phyloP scores from a whole-genome alignment of 306 rosid genomes.

The Leucaena leucocephala region DNA sequence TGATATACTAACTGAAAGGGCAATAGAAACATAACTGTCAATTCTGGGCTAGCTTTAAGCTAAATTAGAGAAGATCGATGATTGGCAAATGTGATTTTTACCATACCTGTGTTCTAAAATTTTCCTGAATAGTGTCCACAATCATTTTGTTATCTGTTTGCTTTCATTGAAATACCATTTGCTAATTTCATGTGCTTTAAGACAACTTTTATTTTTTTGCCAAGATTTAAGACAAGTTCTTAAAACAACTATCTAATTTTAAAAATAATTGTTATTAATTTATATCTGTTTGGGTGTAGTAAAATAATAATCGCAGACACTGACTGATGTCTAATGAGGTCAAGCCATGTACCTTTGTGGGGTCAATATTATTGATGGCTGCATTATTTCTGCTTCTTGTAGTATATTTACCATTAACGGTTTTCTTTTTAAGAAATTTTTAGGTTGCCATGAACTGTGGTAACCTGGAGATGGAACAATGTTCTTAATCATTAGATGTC shows the following conservation, averaged over 20 bases:
- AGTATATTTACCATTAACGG: conserved; percentile 3
- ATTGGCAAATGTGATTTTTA: neutral
- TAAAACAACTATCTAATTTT: neutral
- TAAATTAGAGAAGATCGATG: neutral
- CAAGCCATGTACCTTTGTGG: neutral
- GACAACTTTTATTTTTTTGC: neutral
- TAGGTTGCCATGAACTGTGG: neutral
- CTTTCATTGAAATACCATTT: neutral
- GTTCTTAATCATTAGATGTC: conserved; percentile 5
- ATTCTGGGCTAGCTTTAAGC: neutral
- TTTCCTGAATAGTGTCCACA: neutral
- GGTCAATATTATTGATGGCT: neutral
- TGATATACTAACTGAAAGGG: neutral
- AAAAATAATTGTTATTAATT: neutral
- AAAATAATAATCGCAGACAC: neutral
- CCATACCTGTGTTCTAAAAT: neutral
- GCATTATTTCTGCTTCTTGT: conserved; percentile 1
- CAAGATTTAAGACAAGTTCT: neutral
- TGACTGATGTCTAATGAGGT: neutral
- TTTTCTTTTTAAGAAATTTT: neutral
- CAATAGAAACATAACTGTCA: neutral
- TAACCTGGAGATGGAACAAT: conserved; percentile 5
- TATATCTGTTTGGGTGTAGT: neutral
- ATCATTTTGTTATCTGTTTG: neutral
- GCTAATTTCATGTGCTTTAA: neutral